Percentiles rank a stretch among this genome's conserved stretches.
These are phyloP conservation scores for Penicillium tannophilum DNA, from an alignment of 495 filamentous ascomycete species.

Conservation along the genomic window DNA sequence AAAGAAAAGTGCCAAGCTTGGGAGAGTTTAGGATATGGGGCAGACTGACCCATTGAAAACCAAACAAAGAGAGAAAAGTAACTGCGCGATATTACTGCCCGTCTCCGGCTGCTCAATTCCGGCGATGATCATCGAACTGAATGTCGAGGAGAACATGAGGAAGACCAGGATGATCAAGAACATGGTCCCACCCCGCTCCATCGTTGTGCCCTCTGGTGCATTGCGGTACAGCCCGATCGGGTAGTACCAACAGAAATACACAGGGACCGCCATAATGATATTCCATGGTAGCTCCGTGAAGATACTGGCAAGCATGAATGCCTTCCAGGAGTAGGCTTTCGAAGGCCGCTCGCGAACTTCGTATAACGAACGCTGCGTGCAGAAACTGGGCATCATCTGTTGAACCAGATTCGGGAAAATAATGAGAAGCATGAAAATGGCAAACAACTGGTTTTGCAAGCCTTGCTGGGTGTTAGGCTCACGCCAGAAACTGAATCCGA, in stretches of 20 bases:
- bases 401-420: constrained; percentile 71
- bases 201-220: constrained; percentile 36
- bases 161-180: constrained; percentile 51
- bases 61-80: constrained; percentile 67
- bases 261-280: constrained; percentile 49
- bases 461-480: constrained; percentile 68
- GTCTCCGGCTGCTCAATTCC: constrained; percentile 67
- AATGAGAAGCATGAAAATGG: constrained; percentile 77
- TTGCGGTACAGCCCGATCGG: constrained; percentile 57
- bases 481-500: constrained; percentile 82
- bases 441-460: constrained; percentile 81
- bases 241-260: constrained; percentile 62
- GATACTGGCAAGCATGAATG: constrained; percentile 48
- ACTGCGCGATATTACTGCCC: constrained; percentile 64
- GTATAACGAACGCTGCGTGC: constrained; percentile 62
- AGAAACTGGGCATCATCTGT: constrained; percentile 70
- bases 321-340: constrained; percentile 67
- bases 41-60: constrained; percentile 63
- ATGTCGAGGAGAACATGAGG: constrained; percentile 54
- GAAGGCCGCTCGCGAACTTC: constrained; percentile 63
- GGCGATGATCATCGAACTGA: constrained; percentile 64
- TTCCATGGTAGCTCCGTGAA: constrained; percentile 16
- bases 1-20: neutral
- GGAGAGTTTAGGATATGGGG: neutral
- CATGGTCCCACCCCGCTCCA: constrained; percentile 50